Evolutionary conservation across 345 rosid species (phyloP).

Genomic region (Combretum micranthum): DNA sequence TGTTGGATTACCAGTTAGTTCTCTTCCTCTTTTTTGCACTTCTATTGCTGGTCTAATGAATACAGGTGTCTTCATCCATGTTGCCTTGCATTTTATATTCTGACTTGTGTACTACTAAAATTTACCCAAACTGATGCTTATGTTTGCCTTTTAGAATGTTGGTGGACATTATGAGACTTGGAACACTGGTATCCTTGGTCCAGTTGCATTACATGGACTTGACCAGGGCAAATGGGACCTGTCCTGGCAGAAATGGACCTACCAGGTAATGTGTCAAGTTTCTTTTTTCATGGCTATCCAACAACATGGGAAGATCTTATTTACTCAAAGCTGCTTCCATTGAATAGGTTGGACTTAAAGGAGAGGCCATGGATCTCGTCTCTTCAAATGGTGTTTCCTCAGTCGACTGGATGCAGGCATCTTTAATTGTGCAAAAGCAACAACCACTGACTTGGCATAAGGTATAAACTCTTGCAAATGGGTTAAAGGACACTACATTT

Average conservation of each 20-base stretch:
- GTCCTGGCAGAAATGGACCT: slow-evolving; percentile 96
- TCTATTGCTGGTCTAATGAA: neutral
- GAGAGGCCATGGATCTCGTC: slow-evolving; percentile 85
- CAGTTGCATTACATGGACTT: slow-evolving; percentile 90
- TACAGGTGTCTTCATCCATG: too few species aligned
- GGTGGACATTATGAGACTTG: slow-evolving; percentile 96
- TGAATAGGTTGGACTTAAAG: slow-evolving; percentile 90
- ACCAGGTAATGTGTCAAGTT: slow-evolving; percentile 45
- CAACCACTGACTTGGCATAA: slow-evolving; percentile 96
- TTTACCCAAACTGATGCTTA: slow-evolving; percentile 7
- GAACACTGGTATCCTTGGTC: slow-evolving; percentile 93
- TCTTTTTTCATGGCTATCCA: neutral
- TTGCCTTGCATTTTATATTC: slow-evolving; percentile 1
- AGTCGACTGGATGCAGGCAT: slow-evolving; percentile 66
- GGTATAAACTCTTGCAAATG: slow-evolving; percentile 26
- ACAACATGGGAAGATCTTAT: too few species aligned
- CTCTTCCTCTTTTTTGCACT: slow-evolving; percentile 9
- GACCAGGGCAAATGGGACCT: slow-evolving; percentile 83
- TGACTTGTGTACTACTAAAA: neutral
- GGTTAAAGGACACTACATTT: neutral
- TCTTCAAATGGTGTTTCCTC: slow-evolving; percentile 58
- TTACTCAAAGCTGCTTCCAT: neutral
- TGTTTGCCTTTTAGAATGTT: slow-evolving; percentile 47
- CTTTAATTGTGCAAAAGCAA: slow-evolving; percentile 53
- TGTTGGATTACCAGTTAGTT: slow-evolving; percentile 87